Base-by-base conservation (phyloP, 2,329 filamentous ascomycete genomes). In the Septoria linicola region DNA sequence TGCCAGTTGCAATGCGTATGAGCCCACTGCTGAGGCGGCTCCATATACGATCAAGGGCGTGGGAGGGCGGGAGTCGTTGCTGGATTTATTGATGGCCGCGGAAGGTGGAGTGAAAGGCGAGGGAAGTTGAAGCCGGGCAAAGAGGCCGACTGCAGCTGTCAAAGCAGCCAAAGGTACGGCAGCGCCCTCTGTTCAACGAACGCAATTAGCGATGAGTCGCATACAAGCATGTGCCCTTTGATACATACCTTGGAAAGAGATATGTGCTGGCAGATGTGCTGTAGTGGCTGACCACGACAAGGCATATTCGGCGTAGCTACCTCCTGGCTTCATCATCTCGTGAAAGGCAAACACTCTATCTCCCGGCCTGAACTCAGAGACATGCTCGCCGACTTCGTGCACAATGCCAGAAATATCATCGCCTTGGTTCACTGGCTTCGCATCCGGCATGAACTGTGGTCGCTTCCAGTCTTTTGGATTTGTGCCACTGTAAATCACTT, bases 251-350 rank as follows among this genome's bases (percentile, higher is more conserved):
- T 83, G 78, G 45, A 80, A 82, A 16, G 70, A 73, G 2, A 72
- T 72, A 14, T 71, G 65, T 25, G 69, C 54, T 0, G 80, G 77
- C 14, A 82, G 68, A 57, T 76, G 77, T 61, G 83, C 82, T 0
- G 80, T 82, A 0, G 80, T 80, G 59, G 79, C 72, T 27, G 75
- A 72, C 67, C 72, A 77, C 0, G 77, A 76, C 8, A 84, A 67
- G 2, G 80, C 78, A 57, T 84, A 85, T 61, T 85, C 81, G 3
- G 82, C 83, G 54, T 77, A 86, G 6, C 72, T 75, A 2, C 83
- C 83, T 30, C 73, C 63, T 0, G 75, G 70, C 0, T 69, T 68
- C 36, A 67, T 59, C 74, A 84, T 82, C 54, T 69, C 66, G 55
- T 77, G 74, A 68, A 81, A 80, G 3, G 76, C 78, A 7, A 77